Base-by-base conservation (phyloP, 345 rosid species). In the Bruguiera sexangula region DNA sequence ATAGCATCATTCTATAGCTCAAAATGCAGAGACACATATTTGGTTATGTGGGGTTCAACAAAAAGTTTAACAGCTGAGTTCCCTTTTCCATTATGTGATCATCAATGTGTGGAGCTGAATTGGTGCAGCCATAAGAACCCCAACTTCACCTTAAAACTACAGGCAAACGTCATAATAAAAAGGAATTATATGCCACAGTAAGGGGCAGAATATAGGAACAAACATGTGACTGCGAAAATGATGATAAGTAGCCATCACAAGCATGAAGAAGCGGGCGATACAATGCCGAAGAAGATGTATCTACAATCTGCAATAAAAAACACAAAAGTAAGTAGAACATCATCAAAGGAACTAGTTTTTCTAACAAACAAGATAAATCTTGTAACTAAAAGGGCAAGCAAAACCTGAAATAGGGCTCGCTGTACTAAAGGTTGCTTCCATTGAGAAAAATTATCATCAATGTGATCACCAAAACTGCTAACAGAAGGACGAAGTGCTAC, bases 191-290 rank as follows among this genome's bases (percentile, higher is more conserved):
- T 3, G 50, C 50, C 50, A 43, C 1, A 62, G 65, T 6, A 66
- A 50, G 39, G 68, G 62, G 66, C n/a, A 65, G 54, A 65, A 71
- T 13, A 73, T 70, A 72, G 74, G 58, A 63, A 88, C 93, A 8
- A 46, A 88, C 96, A 81, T 90, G 96, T 74, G 93, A 88, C 67
- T 84, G 90, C 54, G 91, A 90, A 85, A 82, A 90, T 43, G 93
- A 88, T 58, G 90, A 82, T 32, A 90, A 82, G 77, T 85, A 90
- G 75, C 96, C 90, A 57, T 91, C 87, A 70, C 89, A 83, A 51
- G 96, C 90, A 62, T 76, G 82, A 75, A 90, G 88, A 61, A 90
- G 90, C 1, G 91, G 85, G 39, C 79, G 85, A 73, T 84, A 88
- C 67, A 80, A 66, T 63, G 89, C 65, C 26, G 91, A 90, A 73